These are phyloP conservation scores for Phyllosticta ampelicida DNA, from an alignment of 2,329 filamentous ascomycete species.

Conservation along the genomic window DNA sequence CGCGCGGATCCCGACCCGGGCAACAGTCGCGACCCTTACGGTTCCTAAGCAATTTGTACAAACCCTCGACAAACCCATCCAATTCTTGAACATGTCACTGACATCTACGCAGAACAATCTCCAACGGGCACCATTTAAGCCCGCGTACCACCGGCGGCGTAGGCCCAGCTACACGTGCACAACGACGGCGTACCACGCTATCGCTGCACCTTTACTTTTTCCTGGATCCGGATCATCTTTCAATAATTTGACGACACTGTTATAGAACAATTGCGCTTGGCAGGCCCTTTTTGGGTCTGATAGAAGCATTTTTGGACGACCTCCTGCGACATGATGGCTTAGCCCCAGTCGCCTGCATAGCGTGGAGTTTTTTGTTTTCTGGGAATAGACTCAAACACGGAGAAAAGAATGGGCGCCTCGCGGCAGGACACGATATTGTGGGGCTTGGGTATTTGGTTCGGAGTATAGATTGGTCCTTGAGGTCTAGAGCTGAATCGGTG, in stretches of 20 bases:
- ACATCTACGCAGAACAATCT: background rate
- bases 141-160: background rate
- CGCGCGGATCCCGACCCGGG: background rate
- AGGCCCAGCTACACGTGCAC: background rate
- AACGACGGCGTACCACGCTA: background rate
- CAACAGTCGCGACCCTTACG: background rate
- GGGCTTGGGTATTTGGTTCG: background rate
- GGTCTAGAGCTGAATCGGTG: background rate
- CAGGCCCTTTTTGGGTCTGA: background rate
- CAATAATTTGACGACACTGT: background rate
- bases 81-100: background rate
- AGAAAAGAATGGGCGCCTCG: background rate
- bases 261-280: background rate
- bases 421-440: background rate
- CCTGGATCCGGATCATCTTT: background rate
- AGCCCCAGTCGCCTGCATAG: background rate
- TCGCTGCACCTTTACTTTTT: background rate
- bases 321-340: background rate
- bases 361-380: background rate
- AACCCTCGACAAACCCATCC: background rate
- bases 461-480: background rate
- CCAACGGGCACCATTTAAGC: background rate
- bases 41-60: background rate
- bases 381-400: background rate
- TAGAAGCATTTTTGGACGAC: background rate